Base-by-base conservation (phyloP, 805 yeast genomes). In the Starmerella potacharoeniae region DNA sequence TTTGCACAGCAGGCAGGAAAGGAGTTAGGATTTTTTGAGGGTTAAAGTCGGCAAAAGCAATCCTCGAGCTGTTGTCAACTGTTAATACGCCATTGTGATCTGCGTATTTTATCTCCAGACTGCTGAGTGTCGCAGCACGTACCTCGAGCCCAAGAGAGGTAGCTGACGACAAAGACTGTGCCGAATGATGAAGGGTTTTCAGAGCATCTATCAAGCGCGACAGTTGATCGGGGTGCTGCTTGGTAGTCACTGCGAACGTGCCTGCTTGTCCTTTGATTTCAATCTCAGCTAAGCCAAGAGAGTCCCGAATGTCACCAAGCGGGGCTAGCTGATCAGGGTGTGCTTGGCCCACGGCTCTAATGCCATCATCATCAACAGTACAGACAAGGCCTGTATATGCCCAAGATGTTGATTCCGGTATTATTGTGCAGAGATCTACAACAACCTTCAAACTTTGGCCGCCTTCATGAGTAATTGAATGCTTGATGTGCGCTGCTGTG, bases 21-120 rank as follows among this genome's bases (percentile, higher is more conserved):
- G 62, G 68, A 47, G 58, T 54, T 53, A 60, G 58, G 33, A 49
- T 46, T 44, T 42, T 30, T 54, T 56, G 69, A 13, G 61, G 70
- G 56, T 64, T 64, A 9, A 29, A 45, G 1, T 52, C 48, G 5
- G 52, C 59, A 17, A 64, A 53, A 11, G 35, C 40, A 14, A 62
- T 53, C 13, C 35, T 42, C n/a, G 50, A 17, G n/a, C 57, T 59
- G 17, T 59, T 55, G 10, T 51, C 49, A 10, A 63, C 52, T 0
- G 51, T 50, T n/a, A 62, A 34, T 0, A 55, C 55, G 10, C 62
- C 61, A 9, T 41, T 37, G 5, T 55, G 57, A 4, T 46, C 49
- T 1, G 64, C 62, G 41, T 64, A 64, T 14, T 47, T 52, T 10
- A 64, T 57, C 42, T 55, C 59, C 29, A 64, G 35, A 35, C 58